Percentiles rank a stretch among this genome's conserved stretches.
These are phyloP conservation scores for Isochrysis galbana DNA, from an alignment of 78 protist species.

Conservation along the genomic window DNA sequence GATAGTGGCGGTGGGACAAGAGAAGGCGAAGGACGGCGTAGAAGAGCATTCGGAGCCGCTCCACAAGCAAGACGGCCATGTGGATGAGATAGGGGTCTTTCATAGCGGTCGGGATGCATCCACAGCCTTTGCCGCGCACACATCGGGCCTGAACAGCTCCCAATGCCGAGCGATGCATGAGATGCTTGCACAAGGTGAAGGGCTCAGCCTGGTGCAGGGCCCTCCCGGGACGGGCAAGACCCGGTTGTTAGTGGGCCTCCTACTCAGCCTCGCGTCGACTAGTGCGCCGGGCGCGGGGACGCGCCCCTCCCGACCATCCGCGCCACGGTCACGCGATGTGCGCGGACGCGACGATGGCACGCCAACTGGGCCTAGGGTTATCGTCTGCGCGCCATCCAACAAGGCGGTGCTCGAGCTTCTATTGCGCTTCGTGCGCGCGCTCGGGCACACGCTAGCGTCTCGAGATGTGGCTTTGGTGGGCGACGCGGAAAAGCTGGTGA, in stretches of 20 bases:
- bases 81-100: background rate
- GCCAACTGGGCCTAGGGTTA: background rate
- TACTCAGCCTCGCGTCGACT: background rate
- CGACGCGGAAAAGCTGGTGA: background rate
- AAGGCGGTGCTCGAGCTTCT: background rate
- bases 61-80: background rate
- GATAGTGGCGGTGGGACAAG: background rate
- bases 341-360: background rate
- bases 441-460: background rate
- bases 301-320: background rate
- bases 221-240: conserved; percentile 64
- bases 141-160: background rate
- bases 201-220: conserved; percentile 31
- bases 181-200: background rate
- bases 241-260: background rate
- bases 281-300: background rate
- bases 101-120: background rate
- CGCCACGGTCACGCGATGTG: background rate
- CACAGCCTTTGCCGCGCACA: background rate
- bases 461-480: background rate
- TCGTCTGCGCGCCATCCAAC: background rate
- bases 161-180: background rate
- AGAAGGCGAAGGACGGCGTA: background rate
- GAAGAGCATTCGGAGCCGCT: background rate
- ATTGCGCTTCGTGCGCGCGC: background rate